Base-by-base conservation (phyloP, 2,329 filamentous ascomycete species). In the Byssochlamys sp. region DNA sequence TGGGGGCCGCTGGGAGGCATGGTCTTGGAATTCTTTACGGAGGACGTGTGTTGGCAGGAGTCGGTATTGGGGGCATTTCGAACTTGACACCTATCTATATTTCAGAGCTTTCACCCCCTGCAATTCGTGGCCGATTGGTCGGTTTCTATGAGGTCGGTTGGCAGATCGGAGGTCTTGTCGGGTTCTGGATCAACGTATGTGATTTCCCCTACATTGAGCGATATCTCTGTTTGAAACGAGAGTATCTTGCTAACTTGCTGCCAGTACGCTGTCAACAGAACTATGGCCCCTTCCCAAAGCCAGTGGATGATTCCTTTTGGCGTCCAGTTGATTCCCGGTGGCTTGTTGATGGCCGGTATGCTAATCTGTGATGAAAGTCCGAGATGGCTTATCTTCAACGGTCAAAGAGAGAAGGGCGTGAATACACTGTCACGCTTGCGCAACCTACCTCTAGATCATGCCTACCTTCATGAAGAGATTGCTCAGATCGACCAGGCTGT, bases 381-480 rank as follows among this genome's bases (percentile, higher is more conserved):
- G 0, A 80, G 87, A 55, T 90, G 87, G 86, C 75, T 90, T 4
- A 87, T 87, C 4, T 80, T 80, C 14, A 80, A 86, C 63, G 86
- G 86, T 60, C 79, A 83, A 0, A 87, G 85, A 78, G 84, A 88
- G 28, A 81, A 89, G 66, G 83, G 83, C 0, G 75, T 84, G 49
- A 65, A 76, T 25, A 80, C 83, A 49, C 77, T 88, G 7, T 68
- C 66, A 58, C 75, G 73, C 69, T 67, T 75, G 31, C 71, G 79
- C 49, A 66, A 74, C 19, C 71, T 78, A 6, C 70, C 76, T 3
- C 60, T 63, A 2, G 66, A 72, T 19, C 66, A 76, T 61, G 72
- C 83, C 12, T 90, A 91, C 69, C 86, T 91, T 58, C 74, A 86
- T 1, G 87, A 91, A 68, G 89, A 91, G 71, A 77, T 91, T 26